These are phyloP conservation scores for Leishmania amazonensis DNA, from an alignment of 208 protist species.

Conservation along the genomic window DNA sequence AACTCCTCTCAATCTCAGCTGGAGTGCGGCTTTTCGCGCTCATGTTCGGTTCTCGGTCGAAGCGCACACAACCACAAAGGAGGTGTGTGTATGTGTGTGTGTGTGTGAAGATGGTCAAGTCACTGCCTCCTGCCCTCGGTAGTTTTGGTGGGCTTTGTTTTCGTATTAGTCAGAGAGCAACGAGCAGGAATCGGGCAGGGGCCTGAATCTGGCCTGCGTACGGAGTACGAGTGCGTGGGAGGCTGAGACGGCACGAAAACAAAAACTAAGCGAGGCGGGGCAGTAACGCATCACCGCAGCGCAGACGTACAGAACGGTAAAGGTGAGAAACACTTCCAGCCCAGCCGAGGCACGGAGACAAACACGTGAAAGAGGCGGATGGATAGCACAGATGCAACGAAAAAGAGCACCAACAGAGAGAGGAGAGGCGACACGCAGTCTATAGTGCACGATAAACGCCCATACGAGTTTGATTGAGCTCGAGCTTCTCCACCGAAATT, in stretches of 20 bases:
- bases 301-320: no score
- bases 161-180: background rate
- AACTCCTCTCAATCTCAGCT: constrained; percentile 20
- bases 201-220: background rate
- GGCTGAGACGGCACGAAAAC: background rate
- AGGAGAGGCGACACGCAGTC: background rate
- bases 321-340: background rate
- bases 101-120: background rate
- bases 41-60: constrained; percentile 11
- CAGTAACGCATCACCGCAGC: background rate
- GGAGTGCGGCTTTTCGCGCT: constrained; percentile 8
- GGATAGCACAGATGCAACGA: background rate
- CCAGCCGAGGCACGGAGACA: background rate
- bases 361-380: background rate
- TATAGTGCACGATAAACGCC: background rate
- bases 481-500: background rate
- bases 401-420: background rate
- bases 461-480: background rate
- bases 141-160: background rate
- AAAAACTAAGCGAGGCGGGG: background rate
- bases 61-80: background rate
- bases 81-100: background rate
- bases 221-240: background rate
- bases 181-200: background rate
- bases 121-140: background rate